These are phyloP conservation scores for Monosporozyma servazzii DNA, from an alignment of 805 yeast species.

Conservation along the genomic window DNA sequence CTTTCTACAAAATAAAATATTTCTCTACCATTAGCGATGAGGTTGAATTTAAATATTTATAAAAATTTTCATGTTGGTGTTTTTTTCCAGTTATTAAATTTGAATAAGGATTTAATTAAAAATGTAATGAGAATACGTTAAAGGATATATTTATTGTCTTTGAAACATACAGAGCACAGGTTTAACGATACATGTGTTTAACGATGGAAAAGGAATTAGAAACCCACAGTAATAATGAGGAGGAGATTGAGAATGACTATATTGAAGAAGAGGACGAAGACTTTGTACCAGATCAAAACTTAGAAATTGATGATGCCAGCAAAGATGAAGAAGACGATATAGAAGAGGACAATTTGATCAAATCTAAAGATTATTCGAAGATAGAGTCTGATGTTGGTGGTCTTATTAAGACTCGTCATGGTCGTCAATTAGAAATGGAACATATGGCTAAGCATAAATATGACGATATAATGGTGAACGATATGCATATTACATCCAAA, in stretches of 20 bases:
- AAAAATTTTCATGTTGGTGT: not conserved
- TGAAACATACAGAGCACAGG: not conserved
- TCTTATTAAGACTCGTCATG: conserved; percentile 61
- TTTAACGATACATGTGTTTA: not conserved
- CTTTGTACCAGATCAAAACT: conserved; percentile 28
- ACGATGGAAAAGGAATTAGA: not conserved
- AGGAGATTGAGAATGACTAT: conserved; percentile 23
- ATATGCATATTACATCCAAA: conserved; percentile 29
- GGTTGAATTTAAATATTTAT: not conserved
- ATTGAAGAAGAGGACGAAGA: conserved; percentile 33
- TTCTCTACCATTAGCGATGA: conserved; percentile 1
- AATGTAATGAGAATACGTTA: not conserved
- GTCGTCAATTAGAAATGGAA: conserved; percentile 38
- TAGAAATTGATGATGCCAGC: conserved; percentile 4
- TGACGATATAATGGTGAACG: conserved; percentile 22
- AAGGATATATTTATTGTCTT: not conserved
- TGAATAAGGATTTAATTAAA: not conserved
- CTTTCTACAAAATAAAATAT: not conserved
- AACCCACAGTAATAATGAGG: not conserved
- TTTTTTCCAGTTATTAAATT: not conserved
- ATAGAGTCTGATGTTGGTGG: conserved; percentile 55
- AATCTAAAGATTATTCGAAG: conserved; percentile 34
- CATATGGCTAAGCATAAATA: conserved; percentile 21
- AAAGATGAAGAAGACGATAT: conserved; percentile 30
- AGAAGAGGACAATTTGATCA: conserved; percentile 23